Base-by-base conservation (phyloP, 106 monocot genomes). In the Platanthera zijinensis region DNA sequence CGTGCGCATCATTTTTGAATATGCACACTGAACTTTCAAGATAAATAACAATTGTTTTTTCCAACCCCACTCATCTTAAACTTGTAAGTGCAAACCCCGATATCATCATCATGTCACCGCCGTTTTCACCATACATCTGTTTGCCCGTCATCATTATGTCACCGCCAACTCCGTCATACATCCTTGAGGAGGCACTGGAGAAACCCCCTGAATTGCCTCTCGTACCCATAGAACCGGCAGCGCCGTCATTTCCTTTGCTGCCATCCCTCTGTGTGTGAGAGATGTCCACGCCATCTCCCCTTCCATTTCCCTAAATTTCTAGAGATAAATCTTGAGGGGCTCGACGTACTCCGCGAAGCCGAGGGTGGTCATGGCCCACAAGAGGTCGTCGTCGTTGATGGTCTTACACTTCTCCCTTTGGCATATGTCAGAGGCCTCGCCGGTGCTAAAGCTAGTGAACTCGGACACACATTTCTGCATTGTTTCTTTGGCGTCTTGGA, bases 311-410 rank as follows among this genome's bases (percentile, higher is more conserved):
- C 91, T 71, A 50, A 88, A 88, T 77, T 72, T 84, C 68, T 91
- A 88, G 7, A 91, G 80, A 71, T 88, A 91, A 10, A 78, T 74
- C 79, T 91, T 91, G 56, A 91, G 86, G 2, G 91, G 91, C 45
- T 84, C 86, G 13, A 88, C 82, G 69, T 91, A 91, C 52, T 91
- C 86, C 64, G 88, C 88, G 80, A 91, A 91, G 7, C 91, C 91
- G 32, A 91, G 80, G 15, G 88, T 88, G 17, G 91, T 86, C 91
- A 91, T 91, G 57, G 91, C 91, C 91, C 91, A 91, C 30, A 91
- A 77, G 48, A 91, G 86, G 72, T 91, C 88, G 62, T 91, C 91
- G 54, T 83, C 86, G 79, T 86, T 86, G 73, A 86, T 86, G 80
- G 86, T 86, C 83, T 86, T 86, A 14, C 86, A 72, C 83, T 86